A percentile compares a stretch with the other conserved stretches of the same genome.
Conservation (phyloP, 140 eudicot genomes). For the Eryngium alpinum region DNA sequence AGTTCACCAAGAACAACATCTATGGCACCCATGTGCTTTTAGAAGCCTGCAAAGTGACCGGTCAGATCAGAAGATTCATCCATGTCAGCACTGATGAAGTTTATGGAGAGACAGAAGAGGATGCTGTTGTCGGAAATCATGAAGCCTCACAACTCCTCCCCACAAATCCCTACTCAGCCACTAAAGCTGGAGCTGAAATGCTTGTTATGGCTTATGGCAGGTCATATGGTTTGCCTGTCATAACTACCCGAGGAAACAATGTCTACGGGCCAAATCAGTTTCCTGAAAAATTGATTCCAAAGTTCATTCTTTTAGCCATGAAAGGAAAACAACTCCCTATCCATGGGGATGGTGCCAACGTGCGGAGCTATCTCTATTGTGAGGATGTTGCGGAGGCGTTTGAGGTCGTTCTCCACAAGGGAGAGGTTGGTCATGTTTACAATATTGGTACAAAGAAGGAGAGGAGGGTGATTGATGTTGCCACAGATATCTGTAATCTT, state of each 20-base stretch:
- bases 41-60: conserved; percentile 84
- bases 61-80: conserved; percentile 66
- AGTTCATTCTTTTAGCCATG: conserved; percentile 82
- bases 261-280: conserved; percentile 91
- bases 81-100: conserved; percentile 95
- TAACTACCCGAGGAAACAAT: conserved; percentile 87
- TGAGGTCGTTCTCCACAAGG: conserved; percentile 72
- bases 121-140: conserved; percentile 88
- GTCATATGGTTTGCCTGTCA: conserved; percentile 86
- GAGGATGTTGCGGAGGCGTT: conserved; percentile 91
- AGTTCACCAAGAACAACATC: conserved; percentile 78
- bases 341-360: conserved; percentile 86
- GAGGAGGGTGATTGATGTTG: conserved; percentile 77
- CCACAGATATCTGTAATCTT: conserved; percentile 54
- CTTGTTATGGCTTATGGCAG: conserved; percentile 96
- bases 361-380: conserved; percentile 72
- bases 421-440: conserved; percentile 89
- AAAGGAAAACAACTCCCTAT: conserved; percentile 67
- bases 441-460: conserved; percentile 76
- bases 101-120: conserved; percentile 94
- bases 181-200: conserved; percentile 97
- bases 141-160: conserved; percentile 95
- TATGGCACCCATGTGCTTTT: conserved; percentile 78
- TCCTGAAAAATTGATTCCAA: conserved; percentile 83
- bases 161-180: conserved; percentile 85